Evolutionary conservation across 441 rosid species (phyloP), one percentile per base, ranked within the genome.

Genomic region (Dalechampia spathulata): DNA sequence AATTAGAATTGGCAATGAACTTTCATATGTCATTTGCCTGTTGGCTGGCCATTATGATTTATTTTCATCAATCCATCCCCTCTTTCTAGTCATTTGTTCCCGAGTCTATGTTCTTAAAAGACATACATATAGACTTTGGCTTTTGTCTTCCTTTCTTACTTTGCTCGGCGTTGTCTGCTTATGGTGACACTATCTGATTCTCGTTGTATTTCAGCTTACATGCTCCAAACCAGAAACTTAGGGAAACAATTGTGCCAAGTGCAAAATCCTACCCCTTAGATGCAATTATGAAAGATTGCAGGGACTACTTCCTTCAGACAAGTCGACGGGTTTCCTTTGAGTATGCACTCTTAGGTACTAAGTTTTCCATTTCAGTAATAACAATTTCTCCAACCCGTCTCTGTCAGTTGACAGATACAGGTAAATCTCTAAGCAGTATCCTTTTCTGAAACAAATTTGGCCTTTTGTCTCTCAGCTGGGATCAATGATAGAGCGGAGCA

Each of bases 201-300:
- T 23, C 48, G 59, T 58, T 49, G 49, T 46, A 25, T 61, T 54
- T 49, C 71, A 90, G 97, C 83, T 73, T 90, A 60, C 97, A 87
- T 69, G 96, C 99, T 60, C 87, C 99, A 59, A 87, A 73, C 74
- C 97, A 90, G 86, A 68, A 80, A 72, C 96, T 93, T 39, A 70
- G 95, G 62, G 97, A 90, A 73, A 73, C 80, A 39, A 85, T 90
- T 58, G 99, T 87, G 37, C 97, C 99, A 42, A 87, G 97, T 77
- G 96, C 99, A 39, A 93, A 93, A 76, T 77, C 90, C 57, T 93
- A 87, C 62, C 96, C 99, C 11, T 70, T 93, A 52, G 86, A 83
- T 55, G 95, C 99, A 61, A 72, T 93, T 45, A 83, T 93, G 97
- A 72, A 82, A 64, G 99, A 90, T 67, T 90, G 97, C 75, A 79